Conservation (phyloP, 2,329 filamentous ascomycete species). For the Fusarium sp. region DNA sequence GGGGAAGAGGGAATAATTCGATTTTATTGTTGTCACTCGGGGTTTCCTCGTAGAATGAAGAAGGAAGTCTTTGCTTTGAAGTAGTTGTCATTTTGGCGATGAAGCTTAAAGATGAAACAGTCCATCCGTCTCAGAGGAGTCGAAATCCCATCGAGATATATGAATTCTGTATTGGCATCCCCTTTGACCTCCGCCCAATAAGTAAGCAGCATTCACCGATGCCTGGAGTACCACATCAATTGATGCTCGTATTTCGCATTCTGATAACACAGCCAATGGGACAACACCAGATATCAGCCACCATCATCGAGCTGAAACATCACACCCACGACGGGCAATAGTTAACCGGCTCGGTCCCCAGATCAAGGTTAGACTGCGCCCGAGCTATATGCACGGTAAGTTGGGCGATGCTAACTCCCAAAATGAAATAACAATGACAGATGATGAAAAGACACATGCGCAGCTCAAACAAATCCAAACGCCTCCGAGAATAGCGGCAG, state of each 20-base stretch:
- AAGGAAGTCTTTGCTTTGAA: background rate
- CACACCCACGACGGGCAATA: background rate
- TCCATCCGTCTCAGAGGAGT: rapidly evolving
- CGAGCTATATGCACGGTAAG: background rate
- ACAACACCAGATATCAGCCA: conserved; percentile 1
- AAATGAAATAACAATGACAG: background rate
- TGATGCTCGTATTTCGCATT: conserved; percentile 33
- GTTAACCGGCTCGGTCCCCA: background rate
- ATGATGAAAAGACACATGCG: background rate
- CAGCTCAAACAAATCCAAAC: background rate
- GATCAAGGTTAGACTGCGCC: background rate
- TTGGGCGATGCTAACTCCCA: background rate
- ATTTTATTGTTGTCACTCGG: conserved; percentile 20
- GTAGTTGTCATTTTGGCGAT: conserved; percentile 2
- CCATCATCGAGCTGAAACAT: conserved; percentile 2
- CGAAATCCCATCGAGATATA: background rate
- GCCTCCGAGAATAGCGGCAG: background rate
- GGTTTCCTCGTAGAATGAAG: background rate
- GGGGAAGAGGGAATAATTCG: background rate
- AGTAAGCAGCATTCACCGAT: background rate
- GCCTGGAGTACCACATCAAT: conserved; percentile 10
- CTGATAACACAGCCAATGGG: conserved; percentile 9
- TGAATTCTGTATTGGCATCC: background rate
- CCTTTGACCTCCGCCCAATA: background rate
- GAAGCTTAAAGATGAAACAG: too few relatives aligned